Percentiles rank a stretch among this genome's conserved stretches.
These are phyloP conservation scores for Lasiodiplodia sp. DNA, from an alignment of 2,329 filamentous ascomycete species.

Conservation along the genomic window DNA sequence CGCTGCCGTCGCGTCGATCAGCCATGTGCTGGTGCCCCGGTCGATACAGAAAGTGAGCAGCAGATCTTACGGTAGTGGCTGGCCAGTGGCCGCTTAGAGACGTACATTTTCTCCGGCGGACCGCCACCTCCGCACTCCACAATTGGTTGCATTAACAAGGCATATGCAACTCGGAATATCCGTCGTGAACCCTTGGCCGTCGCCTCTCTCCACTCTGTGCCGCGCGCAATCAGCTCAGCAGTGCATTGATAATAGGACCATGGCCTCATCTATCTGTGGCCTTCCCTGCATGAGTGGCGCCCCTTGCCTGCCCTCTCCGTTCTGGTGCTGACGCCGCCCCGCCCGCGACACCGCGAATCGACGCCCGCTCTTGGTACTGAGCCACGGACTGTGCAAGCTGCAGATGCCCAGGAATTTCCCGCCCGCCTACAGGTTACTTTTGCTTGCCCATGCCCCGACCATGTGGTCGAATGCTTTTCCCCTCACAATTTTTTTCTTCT, in stretches of 20 bases:
- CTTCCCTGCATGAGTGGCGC: slow-evolving; percentile 4
- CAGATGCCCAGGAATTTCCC: slow-evolving; percentile 6
- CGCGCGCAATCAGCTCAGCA: background rate
- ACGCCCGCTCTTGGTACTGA: background rate
- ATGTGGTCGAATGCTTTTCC: background rate
- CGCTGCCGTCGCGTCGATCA: background rate
- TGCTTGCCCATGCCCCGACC: slow-evolving; percentile 5
- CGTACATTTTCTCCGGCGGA: slow-evolving; percentile 7
- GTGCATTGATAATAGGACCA: background rate
- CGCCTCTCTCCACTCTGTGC: background rate
- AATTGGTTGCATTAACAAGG: background rate
- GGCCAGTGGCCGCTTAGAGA: background rate
- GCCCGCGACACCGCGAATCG: background rate
- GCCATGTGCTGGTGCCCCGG: background rate
- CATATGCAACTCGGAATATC: slow-evolving; percentile 8
- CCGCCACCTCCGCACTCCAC: slow-evolving; percentile 4
- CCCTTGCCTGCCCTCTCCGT: background rate
- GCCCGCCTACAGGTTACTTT: slow-evolving; percentile 5
- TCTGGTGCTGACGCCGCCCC: slow-evolving; percentile 18
- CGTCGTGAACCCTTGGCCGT: background rate
- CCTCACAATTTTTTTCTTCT: background rate
- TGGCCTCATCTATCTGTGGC: slow-evolving; percentile 1
- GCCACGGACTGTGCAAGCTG: background rate
- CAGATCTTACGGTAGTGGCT: background rate
- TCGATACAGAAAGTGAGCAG: background rate